Evolutionary conservation across 352 stramenopile species (phyloP), one percentile per base, ranked within the genome.

Genomic region (Globisporangium uncinulatum): DNA sequence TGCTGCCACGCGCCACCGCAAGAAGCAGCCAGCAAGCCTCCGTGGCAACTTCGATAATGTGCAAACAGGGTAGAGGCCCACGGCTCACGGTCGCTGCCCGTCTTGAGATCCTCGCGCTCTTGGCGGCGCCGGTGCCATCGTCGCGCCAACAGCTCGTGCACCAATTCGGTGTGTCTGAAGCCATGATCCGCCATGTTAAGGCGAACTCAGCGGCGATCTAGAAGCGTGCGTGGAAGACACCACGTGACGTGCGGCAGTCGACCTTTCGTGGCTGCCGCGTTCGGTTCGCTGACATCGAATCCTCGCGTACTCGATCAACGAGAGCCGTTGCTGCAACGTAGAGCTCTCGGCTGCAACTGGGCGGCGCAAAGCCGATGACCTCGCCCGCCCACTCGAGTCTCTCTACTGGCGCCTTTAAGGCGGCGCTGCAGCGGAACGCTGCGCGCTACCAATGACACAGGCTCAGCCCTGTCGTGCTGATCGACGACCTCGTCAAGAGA

Each of bases 171-270:
- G 52, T 64, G 31, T 51, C 41, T 20, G 58, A 64, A 41, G 52
- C 51, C 8, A 59, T 51, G 58, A 59, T 59, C 13, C 57, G 57
- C 57, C 57, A 57, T 41, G 44, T 62, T 41, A 57, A 62, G 51
- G 14, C 51, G 41, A 62, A 62, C 42, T 42, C 57, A 2, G 39
- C 21, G 9, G 29, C 39, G 19, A 55, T 62, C 11, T 11, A 24
- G 6, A 19, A 47, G 4, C 57, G 57, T 41, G 49, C 57, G 8
- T 41, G 44, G 11, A 62, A 49, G 15, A 20, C 47, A 2, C 49
- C 57, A 3, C 36, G 57, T 10, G 57, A 62, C 32, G 51, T 57
- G 29, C 57, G 57, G 0, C 57, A 62, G 32, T 57, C 49, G 14
- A 62, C 49, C 49, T 62, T 57, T 19, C 48, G 57, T 36, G 48